Base-by-base conservation (phyloP, 176 grass and related monocot species). In the Microstegium vimineum region DNA sequence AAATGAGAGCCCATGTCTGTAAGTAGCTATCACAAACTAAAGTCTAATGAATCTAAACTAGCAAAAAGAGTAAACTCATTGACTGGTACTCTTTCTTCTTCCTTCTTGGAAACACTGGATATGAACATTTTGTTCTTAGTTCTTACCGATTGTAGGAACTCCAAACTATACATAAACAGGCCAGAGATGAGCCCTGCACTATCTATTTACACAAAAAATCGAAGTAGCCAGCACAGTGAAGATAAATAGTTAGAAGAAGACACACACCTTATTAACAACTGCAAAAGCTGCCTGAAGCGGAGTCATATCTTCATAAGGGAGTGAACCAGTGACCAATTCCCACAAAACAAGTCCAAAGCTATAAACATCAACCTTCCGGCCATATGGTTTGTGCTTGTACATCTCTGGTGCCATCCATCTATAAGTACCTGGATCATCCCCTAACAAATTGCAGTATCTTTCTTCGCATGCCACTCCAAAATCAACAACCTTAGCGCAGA, bases 371-470 rank as follows among this genome's bases (percentile, higher is more conserved):
- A 99, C 93, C 84, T 99, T 99, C 25, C 60, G 77, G 25, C 89
- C 89, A 78, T 93, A 93, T 7, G 81, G 89, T 60, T 93, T 99
- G 75, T 86, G 84, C 76, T 92, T 94, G 59, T 88, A 91, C 93
- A 95, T 95, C 73, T 99, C 96, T 7, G 96, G 96, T 77, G 96
- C 96, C 96, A 99, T 99, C 96, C 96, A 99, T 72, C 96, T 88
- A 20, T 90, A 99, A 63, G 96, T 99, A 59, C 96, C 96, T 6
- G 91, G 87, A 38, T 95, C 96, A 73, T 95, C 93, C 1, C 83
- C 93, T 61, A 85, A 26, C 76, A 85, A 41, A 85, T 95, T 92
- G 65, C 85, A 94, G 57, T 82, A 64, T 20, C 59, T 78, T 35
- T 88, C 89, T 82, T 99, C 91, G 12, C 93, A 99, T 38, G 96